phyloP scores from a whole-genome alignment of 139 green algal species.

The Chlorella vulgaris region DNA sequence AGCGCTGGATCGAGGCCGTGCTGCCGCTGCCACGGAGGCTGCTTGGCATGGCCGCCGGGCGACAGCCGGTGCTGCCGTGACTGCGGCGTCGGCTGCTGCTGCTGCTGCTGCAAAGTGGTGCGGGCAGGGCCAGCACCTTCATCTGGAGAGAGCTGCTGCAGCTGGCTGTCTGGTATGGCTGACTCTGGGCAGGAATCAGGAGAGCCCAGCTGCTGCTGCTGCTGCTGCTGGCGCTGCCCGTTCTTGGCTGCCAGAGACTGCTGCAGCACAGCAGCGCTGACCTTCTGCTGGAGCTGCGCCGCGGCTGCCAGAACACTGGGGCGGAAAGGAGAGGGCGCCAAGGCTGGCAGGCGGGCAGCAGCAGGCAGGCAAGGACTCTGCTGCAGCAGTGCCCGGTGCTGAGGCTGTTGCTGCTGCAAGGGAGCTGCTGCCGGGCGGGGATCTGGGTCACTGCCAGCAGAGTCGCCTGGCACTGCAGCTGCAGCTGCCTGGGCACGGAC shows the following conservation, averaged over 20 bases:
- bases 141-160: not conserved
- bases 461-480: too few species aligned
- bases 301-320: too few species aligned
- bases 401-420: not conserved
- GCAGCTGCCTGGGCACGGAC: too few species aligned
- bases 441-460: too few species aligned
- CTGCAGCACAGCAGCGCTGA: not conserved
- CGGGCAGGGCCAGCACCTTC: not conserved
- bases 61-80: slow-evolving; percentile 3
- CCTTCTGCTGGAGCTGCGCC: not conserved
- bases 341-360: too few species aligned
- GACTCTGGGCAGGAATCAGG: not conserved
- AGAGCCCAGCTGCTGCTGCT: not conserved
- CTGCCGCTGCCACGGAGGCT: not conserved
- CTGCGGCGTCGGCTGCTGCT: not conserved
- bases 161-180: slow-evolving; percentile 13
- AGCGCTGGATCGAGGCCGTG: too few species aligned
- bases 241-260: not conserved
- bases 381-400: too few species aligned
- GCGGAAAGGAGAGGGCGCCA: too few species aligned
- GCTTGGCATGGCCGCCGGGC: not conserved
- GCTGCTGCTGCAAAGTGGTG: not conserved
- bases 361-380: too few species aligned
- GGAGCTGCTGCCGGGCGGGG: not conserved
- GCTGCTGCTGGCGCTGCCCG: not conserved